A percentile compares a stretch with the other conserved stretches of the same genome.
phyloP scores from a whole-genome alignment of 2,329 filamentous ascomycete species.

The Aspergillus brasiliensis region DNA sequence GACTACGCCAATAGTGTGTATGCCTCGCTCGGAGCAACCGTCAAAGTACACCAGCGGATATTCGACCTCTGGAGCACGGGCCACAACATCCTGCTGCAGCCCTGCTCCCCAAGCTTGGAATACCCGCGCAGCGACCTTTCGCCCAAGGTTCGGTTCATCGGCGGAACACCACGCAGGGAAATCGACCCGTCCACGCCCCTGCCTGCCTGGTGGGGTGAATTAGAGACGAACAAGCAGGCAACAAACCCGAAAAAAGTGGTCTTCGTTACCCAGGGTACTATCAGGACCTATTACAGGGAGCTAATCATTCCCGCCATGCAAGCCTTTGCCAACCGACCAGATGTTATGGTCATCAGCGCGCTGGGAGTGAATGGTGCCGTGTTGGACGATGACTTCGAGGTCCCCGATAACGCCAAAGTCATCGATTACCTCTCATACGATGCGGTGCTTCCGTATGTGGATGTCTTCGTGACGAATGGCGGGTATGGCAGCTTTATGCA shows the following conservation, averaged over 20 bases:
- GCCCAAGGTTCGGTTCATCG: slow-evolving; percentile 2
- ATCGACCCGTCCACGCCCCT: not conserved
- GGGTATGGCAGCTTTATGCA: slow-evolving; percentile 9
- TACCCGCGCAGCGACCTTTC: slow-evolving; percentile 10
- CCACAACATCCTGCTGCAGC: not conserved
- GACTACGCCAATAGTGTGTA: slow-evolving; percentile 1
- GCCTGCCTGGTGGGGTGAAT: slow-evolving; percentile 4
- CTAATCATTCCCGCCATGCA: slow-evolving; percentile 3
- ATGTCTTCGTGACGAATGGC: slow-evolving; percentile 6
- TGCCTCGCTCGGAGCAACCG: not conserved
- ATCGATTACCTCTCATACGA: slow-evolving; percentile 6
- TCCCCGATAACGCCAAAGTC: not conserved
- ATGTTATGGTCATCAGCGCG: slow-evolving; percentile 4
- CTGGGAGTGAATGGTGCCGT: slow-evolving; percentile 1
- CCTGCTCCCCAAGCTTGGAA: slow-evolving; percentile 8
- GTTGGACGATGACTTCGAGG: not conserved
- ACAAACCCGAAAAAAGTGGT: not conserved
- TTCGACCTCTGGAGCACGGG: not conserved
- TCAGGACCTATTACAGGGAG: not conserved
- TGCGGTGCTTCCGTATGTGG: slow-evolving; percentile 5
- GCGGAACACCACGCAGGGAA: not conserved
- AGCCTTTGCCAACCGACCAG: not conserved
- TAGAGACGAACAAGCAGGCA: not conserved
- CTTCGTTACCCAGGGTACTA: slow-evolving; percentile 9
- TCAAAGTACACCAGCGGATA: not conserved